phyloP scores from a whole-genome alignment of 805 yeast species.

The Lachancea kluyveri region DNA sequence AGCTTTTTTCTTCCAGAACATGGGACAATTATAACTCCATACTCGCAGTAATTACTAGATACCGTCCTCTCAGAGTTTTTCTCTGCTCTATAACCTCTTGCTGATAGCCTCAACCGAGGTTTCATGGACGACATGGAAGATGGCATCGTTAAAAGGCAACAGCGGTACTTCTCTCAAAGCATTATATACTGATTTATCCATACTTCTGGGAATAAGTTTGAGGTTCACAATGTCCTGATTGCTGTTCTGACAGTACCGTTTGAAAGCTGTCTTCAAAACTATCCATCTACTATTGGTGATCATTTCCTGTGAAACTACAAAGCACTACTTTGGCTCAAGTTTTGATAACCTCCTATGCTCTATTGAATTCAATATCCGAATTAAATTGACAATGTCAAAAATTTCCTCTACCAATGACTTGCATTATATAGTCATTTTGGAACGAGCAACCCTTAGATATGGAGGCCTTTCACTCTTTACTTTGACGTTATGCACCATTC shows the following conservation, averaged over 20 bases:
- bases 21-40: too few relatives aligned
- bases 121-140: too few relatives aligned
- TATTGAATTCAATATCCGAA: slow-evolving; percentile 46
- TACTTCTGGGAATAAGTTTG: too few relatives aligned
- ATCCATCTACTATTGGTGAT: slow-evolving; percentile 41
- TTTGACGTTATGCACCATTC: slow-evolving; percentile 26
- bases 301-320: slow-evolving; percentile 33
- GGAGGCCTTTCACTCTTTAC: slow-evolving; percentile 8
- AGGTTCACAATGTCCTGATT: too few relatives aligned
- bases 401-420: slow-evolving; percentile 37
- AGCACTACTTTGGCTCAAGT: slow-evolving; percentile 57
- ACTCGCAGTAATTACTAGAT: too few relatives aligned
- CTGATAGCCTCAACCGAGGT: too few relatives aligned
- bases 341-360: slow-evolving; percentile 32
- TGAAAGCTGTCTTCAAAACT: slow-evolving; percentile 55
- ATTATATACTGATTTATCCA: too few relatives aligned
- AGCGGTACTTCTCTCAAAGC: too few relatives aligned
- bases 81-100: too few relatives aligned
- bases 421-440: slow-evolving; percentile 35
- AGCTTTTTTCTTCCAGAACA: too few relatives aligned
- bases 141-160: too few relatives aligned
- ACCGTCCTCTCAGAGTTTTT: too few relatives aligned
- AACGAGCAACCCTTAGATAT: slow-evolving; percentile 33
- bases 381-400: slow-evolving; percentile 56
- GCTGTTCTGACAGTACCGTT: slow-evolving; percentile 9